A percentile compares a stretch with the other conserved stretches of the same genome.
Evolutionary conservation across 2,329 filamentous ascomycete species (phyloP).

Genomic region (Ascochyta fabae): DNA sequence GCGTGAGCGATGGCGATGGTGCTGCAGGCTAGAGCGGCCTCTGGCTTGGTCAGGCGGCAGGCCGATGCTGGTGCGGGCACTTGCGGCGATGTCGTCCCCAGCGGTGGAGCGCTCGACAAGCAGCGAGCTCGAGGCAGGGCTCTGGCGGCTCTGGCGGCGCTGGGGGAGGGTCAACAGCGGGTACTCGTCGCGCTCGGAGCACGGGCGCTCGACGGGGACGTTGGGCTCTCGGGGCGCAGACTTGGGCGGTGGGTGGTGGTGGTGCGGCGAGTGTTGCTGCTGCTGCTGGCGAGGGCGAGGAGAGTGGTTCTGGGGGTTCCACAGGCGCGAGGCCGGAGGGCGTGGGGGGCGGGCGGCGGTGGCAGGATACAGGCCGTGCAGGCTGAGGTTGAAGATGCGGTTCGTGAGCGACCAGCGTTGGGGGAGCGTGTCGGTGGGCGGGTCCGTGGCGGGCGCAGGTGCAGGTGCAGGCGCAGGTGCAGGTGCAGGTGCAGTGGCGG

Average conservation of each 20-base stretch:
- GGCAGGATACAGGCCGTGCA: conserved; percentile 30
- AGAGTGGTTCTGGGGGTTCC: conserved; percentile 68
- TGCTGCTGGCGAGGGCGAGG: conserved; percentile 50
- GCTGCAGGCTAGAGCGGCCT: conserved; percentile 31
- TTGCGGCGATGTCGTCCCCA: conserved; percentile 47
- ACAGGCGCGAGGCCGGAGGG: conserved; percentile 59
- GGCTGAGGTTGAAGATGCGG: conserved; percentile 50
- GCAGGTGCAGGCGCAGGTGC: neutral
- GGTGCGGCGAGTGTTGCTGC: conserved; percentile 35
- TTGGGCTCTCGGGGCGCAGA: conserved; percentile 47
- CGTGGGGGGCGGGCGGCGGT: conserved; percentile 28
- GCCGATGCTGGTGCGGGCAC: conserved; percentile 59
- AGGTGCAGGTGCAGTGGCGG: neutral
- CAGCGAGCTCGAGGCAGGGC: conserved; percentile 47
- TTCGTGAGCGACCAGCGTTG: conserved; percentile 52
- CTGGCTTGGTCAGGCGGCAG: conserved; percentile 50
- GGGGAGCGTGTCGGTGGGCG: conserved; percentile 33
- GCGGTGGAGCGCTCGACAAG: conserved; percentile 49
- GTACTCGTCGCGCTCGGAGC: conserved; percentile 56
- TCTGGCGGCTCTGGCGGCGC: conserved; percentile 59
- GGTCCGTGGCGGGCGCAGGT: conserved; percentile 8
- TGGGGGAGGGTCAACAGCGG: conserved; percentile 65
- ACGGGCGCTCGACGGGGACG: conserved; percentile 50
- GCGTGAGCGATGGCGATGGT: conserved; percentile 23
- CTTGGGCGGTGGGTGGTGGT: conserved; percentile 1